These are phyloP conservation scores for Podospora pseudoanserina DNA, from an alignment of 495 filamentous ascomycete genomes.

Conservation along the genomic window DNA sequence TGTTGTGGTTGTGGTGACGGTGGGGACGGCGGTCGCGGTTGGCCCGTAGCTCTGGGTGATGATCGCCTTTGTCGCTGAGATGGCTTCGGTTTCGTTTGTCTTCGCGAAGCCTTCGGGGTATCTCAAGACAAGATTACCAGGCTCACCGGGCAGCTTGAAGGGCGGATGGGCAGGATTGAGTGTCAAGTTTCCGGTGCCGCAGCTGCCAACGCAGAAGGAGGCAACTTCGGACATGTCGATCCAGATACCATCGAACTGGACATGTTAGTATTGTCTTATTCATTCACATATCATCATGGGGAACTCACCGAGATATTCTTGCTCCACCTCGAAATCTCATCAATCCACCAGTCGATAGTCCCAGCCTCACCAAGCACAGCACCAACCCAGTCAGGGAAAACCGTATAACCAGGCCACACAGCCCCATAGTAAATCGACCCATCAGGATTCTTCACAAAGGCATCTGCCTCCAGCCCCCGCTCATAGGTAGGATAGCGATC, in stretches of 20 bases:
- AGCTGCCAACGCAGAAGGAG: conserved; percentile 79
- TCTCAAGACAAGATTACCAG: conserved; percentile 54
- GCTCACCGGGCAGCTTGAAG: conserved; percentile 63
- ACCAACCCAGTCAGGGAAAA: conserved; percentile 53
- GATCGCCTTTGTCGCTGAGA: conserved; percentile 49
- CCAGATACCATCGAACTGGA: conserved; percentile 75
- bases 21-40: conserved; percentile 21
- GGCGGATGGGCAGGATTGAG: conserved; percentile 68
- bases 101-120: conserved; percentile 72
- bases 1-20: conserved; percentile 35
- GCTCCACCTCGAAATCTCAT: conserved; percentile 60
- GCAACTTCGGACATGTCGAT: conserved; percentile 82
- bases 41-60: conserved; percentile 27
- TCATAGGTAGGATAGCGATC: conserved; percentile 69
- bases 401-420: conserved; percentile 83
- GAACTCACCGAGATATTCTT: conserved; percentile 43
- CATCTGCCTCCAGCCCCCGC: conserved; percentile 59
- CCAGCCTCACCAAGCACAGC: conserved; percentile 59
- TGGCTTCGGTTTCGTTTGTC: conserved; percentile 67
- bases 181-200: conserved; percentile 64
- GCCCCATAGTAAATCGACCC: conserved; percentile 70
- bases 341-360: conserved; percentile 65
- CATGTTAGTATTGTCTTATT: neutral
- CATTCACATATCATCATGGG: too few relatives aligned
- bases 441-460: conserved; percentile 67